Base-by-base conservation (phyloP, 805 yeast species). In the Komagataella phaffii region DNA sequence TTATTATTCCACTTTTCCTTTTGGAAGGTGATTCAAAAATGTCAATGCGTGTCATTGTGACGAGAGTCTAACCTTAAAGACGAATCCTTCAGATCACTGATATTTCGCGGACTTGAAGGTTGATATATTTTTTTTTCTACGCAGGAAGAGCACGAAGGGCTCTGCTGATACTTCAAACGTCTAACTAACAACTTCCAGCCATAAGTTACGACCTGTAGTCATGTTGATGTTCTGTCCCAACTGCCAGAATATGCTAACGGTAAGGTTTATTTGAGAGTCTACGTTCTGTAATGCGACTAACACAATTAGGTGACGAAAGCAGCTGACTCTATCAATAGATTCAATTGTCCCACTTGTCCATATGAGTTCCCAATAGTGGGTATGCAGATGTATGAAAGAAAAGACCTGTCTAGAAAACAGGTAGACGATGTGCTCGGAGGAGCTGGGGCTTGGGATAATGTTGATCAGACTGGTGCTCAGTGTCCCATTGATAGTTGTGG, bases 391-490 rank as follows among this genome's bases (percentile, higher is more conserved):
- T 93, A 74, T 64, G 97, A 90, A 62, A 75, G 97, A 52, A 88
- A 86, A 62, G 76, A 77, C 55, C 74, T 93, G 59, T 84, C 86
- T 36, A 74, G 96, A 64, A 93, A 93, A 62, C 85, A 88, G 57
- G 91, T 93, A 2, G 99, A 93, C 66, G 99, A 91, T 69, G 96
- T 93, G 10, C 74, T 93, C 17, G 99, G 99, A 53, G 96, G 96
- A 43, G 93, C 82, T 55, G 97, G 96, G 30, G 95, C 97, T 1
- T 93, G 99, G 99, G 98, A 91, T 65, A 91, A 93, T 62, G 99
- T 93, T 24, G 99, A 93, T 64, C 97, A 93, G 64, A 93, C 98
- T 0, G 73, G 81, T 1, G 88, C 91, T 0, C 95, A 91, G 64
- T 91, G 99, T 73, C 96, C 97, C 3, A 74, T 80, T 47, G 96